Conservation (phyloP, 139 green algal genomes). For the Haematococcus sp. region DNA sequence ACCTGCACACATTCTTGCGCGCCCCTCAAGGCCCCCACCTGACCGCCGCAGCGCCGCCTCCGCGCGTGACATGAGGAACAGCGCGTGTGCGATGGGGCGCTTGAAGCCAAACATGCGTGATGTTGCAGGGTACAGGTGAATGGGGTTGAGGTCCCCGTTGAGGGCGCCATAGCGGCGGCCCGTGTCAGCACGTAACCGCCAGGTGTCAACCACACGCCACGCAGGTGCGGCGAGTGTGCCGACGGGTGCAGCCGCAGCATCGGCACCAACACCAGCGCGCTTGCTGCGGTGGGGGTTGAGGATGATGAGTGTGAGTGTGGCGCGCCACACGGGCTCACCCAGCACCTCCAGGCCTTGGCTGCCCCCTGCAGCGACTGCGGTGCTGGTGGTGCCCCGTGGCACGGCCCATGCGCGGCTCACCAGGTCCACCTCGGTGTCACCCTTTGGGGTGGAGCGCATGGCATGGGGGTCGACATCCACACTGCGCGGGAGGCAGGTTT, state of each 20-base stretch:
- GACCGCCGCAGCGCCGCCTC: conserved; percentile 37
- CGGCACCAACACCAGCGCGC: conserved; percentile 1
- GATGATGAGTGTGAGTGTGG: conserved; percentile 36
- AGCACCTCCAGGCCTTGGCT: neutral
- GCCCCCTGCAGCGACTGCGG: neutral
- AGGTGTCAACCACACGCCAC: conserved; percentile 17
- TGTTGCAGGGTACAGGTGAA: conserved; percentile 40
- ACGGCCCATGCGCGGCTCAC: neutral
- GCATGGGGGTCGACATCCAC: conserved; percentile 3
- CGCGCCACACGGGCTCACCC: conserved; percentile 31
- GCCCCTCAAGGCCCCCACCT: conserved; percentile 1
- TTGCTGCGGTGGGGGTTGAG: conserved; percentile 22
- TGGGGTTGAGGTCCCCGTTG: conserved; percentile 57
- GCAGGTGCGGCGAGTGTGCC: neutral
- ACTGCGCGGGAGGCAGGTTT: conserved; percentile 21
- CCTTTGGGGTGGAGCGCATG: conserved; percentile 24
- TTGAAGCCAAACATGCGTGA: conserved; percentile 58
- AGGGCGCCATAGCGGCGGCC: conserved; percentile 48
- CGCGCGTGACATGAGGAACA: conserved; percentile 45
- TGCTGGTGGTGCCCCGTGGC: neutral
- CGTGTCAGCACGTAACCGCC: conserved; percentile 28
- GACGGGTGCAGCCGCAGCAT: neutral
- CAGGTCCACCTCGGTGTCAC: conserved; percentile 32
- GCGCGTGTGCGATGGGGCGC: conserved; percentile 57
- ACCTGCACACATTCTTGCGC: neutral